Evolutionary conservation across 2,329 filamentous ascomycete species (phyloP).

Genomic region (Aspergillus clavatus): DNA sequence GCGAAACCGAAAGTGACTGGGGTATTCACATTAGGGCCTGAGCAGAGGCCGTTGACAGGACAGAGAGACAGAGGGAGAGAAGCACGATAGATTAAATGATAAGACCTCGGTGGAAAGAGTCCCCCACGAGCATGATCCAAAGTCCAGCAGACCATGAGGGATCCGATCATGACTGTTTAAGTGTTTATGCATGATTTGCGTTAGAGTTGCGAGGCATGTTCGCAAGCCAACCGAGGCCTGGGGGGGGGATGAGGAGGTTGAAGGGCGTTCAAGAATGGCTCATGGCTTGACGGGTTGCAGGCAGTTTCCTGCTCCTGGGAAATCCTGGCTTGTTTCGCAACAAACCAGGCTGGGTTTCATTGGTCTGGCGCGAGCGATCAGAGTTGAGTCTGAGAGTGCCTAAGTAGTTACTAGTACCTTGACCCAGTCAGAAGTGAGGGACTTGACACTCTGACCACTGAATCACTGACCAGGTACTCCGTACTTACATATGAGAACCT

Average conservation of each 20-base stretch:
- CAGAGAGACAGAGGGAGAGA: neutral
- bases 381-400: neutral
- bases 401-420: no score
- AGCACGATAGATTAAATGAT: neutral
- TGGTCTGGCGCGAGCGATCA: neutral
- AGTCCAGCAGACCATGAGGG: neutral
- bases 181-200: neutral
- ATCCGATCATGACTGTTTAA: neutral
- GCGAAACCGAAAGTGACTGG: neutral
- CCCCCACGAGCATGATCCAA: neutral
- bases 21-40: neutral
- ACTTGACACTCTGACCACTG: no score
- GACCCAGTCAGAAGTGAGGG: no score
- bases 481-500: no score
- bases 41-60: neutral
- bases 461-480: no score
- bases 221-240: neutral
- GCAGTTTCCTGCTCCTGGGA: neutral
- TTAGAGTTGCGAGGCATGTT: neutral
- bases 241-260: no score
- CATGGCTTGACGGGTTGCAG: no score
- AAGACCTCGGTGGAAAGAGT: neutral
- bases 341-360: neutral
- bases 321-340: neutral
- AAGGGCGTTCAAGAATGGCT: neutral